These are phyloP conservation scores for Trametes meyenii DNA, from an alignment of 768 basidiomycete species.

Conservation along the genomic window DNA sequence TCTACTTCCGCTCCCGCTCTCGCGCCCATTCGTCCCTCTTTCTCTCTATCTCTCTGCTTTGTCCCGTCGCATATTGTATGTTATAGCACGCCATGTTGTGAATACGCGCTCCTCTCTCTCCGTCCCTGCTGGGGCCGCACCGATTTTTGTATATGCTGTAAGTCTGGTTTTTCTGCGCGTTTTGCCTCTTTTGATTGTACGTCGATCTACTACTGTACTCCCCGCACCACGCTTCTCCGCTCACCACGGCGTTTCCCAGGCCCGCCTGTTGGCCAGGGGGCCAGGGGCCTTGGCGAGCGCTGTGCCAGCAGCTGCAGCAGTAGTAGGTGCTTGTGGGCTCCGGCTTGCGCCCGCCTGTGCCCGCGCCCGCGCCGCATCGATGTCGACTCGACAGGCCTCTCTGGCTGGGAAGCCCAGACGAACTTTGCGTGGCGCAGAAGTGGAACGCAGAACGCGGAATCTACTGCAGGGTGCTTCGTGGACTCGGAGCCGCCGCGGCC, in stretches of 20 bases:
- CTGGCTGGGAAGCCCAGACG: neutral
- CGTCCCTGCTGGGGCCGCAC: too few relatives aligned
- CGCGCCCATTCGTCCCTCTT: too few relatives aligned
- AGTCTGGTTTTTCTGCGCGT: neutral
- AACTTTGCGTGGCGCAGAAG: neutral
- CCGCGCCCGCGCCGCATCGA: neutral
- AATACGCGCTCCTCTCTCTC: neutral
- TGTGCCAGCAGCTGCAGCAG: too few relatives aligned
- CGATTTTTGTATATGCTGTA: too few relatives aligned
- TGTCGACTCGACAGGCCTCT: neutral
- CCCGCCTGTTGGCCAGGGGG: neutral
- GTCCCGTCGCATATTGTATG: constrained; percentile 7
- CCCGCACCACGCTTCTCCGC: neutral
- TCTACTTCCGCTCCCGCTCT: neutral
- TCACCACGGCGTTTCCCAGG: neutral
- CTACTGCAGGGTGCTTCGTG: too few relatives aligned
- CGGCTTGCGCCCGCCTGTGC: neutral
- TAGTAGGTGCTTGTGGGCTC: constrained; percentile 17
- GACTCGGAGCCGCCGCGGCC: too few relatives aligned
- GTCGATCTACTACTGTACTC: neutral
- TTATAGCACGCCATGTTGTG: neutral
- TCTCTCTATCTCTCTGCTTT: neutral
- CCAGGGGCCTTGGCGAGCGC: neutral
- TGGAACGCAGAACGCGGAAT: too few relatives aligned
- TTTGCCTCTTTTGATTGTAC: neutral